Evolutionary conservation across 1,284 basidiomycete species (phyloP), one percentile per base, ranked within the genome.

Genomic region (Puccinia coronata): DNA sequence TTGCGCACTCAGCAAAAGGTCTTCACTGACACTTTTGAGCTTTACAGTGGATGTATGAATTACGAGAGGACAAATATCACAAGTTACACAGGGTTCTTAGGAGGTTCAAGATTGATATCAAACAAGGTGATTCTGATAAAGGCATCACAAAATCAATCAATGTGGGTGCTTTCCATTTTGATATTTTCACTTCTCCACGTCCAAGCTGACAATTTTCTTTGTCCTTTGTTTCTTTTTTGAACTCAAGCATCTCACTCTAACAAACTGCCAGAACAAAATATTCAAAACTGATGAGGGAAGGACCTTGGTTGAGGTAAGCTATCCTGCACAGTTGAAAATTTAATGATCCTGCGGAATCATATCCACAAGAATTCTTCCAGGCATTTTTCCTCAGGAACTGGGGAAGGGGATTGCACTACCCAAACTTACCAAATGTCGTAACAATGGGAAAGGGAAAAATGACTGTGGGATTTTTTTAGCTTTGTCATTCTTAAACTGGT

Each of bases 391-490:
- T 59, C n/a, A 43, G 61, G 31, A 57, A 36, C n/a, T 74, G 72
- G 72, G 51, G 53, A n/a, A 77, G 4, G 11, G 67, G 34, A 65
- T 49, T 77, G n/a, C 41, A 55, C 8, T 77, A 47, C 28, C 74
- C 74, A 12, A 25, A 47, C 1, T 77, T 77, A 53, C 74, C 74
- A 18, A 65, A 74, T 31, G 72, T 74, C 2, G 72, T 74, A 3
- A 74, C 72, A 8, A 61, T 74, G 23, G 72, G 72, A 3, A 74
- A 74, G 57, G 72, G 72, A 8, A 74, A 74, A 28, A 74, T 61
- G 28, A 74, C 72, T n/a, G 72, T 74, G 11, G 31, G 51, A 20
- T 41, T 71, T 71, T 6, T 2, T 23, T 1, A 47, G 36, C 2
- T 43, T 43, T 75, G 25, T 57, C 2, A 59, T 11, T 75, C 34